Conservation (phyloP, 2,329 filamentous ascomycete species). For the Clarireedia hainanense region DNA sequence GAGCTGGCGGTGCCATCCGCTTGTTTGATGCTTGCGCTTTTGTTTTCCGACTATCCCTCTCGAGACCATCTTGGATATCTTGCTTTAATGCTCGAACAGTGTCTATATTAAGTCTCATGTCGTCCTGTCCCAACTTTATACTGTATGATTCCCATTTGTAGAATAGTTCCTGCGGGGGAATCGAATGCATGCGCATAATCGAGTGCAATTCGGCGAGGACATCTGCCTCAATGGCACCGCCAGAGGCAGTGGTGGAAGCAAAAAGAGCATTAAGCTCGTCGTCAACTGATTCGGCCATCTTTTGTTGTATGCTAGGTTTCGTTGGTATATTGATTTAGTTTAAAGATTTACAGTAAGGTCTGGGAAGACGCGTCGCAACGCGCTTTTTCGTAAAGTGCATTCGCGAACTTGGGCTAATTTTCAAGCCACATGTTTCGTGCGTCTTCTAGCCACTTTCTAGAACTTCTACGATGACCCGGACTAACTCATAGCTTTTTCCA, state of each 20-base stretch:
- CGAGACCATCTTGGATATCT: slow-evolving; percentile 74
- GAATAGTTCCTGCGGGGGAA: slow-evolving; percentile 79
- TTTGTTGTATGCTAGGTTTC: not conserved
- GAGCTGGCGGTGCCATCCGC: slow-evolving; percentile 54
- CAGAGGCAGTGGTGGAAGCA: slow-evolving; percentile 13
- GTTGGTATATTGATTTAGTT: not conserved
- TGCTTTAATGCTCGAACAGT: slow-evolving; percentile 75
- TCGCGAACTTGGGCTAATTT: not conserved
- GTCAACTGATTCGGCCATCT: slow-evolving; percentile 18
- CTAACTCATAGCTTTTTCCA: too few relatives aligned
- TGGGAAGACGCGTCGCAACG: slow-evolving; percentile 9
- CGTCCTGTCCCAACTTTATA: slow-evolving; percentile 83
- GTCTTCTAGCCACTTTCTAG: not conserved
- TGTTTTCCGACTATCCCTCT: slow-evolving; percentile 59
- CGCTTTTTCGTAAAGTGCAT: slow-evolving; percentile 6
- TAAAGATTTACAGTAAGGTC: not conserved
- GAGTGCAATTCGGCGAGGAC: slow-evolving; percentile 75
- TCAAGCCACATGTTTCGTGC: not conserved
- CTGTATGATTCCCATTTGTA: slow-evolving; percentile 99
- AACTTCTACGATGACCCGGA: too few relatives aligned
- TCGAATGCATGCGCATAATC: slow-evolving; percentile 74
- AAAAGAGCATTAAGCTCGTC: slow-evolving; percentile 25
- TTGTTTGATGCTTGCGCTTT: slow-evolving; percentile 59
- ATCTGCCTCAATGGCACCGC: slow-evolving; percentile 56
- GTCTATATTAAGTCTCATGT: slow-evolving; percentile 62